These are phyloP conservation scores for Rhipidocladum racemiflorum DNA, from an alignment of 176 grass and related monocot species.

Conservation along the genomic window DNA sequence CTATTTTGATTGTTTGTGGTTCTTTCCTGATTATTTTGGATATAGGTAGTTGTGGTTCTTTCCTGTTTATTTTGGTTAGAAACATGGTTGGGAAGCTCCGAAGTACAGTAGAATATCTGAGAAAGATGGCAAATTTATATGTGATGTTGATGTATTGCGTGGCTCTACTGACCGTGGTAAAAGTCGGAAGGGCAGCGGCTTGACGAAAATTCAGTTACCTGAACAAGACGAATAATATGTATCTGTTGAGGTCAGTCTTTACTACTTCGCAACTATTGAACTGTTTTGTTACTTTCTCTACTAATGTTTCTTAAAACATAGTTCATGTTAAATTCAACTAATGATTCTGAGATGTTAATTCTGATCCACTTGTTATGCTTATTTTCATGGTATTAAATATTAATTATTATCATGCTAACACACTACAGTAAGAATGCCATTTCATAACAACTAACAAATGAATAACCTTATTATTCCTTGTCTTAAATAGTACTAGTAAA, in stretches of 20 bases:
- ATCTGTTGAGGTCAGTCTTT: slow-evolving; percentile 70
- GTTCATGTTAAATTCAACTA: neutral
- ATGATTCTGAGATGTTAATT: slow-evolving; percentile 22
- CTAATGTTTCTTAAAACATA: slow-evolving; percentile 10
- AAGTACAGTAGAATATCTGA: slow-evolving; percentile 84
- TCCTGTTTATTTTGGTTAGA: slow-evolving; percentile 86
- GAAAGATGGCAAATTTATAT: slow-evolving; percentile 72
- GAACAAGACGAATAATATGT: slow-evolving; percentile 59
- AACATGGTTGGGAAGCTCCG: slow-evolving; percentile 90
- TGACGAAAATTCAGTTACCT: slow-evolving; percentile 74
- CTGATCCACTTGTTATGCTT: neutral
- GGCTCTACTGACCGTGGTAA: slow-evolving; percentile 82
- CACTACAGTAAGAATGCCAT: neutral
- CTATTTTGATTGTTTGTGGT: no score
- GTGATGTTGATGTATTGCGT: slow-evolving; percentile 81
- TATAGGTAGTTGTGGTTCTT: no score
- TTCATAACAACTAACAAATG: slow-evolving; percentile 6
- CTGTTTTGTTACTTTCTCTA: slow-evolving; percentile 16
- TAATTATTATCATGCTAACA: neutral
- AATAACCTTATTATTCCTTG: slow-evolving; percentile 17
- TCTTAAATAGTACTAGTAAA: slow-evolving; percentile 7
- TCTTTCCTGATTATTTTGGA: no score
- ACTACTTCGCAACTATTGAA: neutral
- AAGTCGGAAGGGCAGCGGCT: slow-evolving; percentile 85
- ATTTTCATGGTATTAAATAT: neutral